Evolutionary conservation across 345 rosid genomes (phyloP), one percentile per base, ranked within the genome.

Genomic region (Eucalyptus microcorys): DNA sequence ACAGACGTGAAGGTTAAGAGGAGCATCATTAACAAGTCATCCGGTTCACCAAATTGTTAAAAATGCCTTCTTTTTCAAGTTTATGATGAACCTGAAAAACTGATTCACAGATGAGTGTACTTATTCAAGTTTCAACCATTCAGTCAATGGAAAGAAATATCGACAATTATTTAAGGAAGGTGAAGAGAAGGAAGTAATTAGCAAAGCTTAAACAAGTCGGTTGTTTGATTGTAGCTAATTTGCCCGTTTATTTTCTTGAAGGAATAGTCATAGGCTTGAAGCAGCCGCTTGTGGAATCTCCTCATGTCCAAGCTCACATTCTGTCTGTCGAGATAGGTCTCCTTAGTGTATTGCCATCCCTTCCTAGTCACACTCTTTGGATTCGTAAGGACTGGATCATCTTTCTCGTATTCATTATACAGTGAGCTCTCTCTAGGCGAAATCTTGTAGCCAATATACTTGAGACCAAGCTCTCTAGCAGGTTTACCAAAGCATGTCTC

Each of bases 331-430:
- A 96, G 94, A 92, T 96, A 96, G 42, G 94, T 94, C 87, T 91
- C 88, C 93, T 96, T 96, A 0, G 99, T 96, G 93, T 92, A 93
- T 86, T 96, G 93, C 98, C 99, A 96, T 84, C 98, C 98, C 91
- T 92, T 96, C 13, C 88, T 85, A 27, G 88, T 89, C 87, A 96
- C 93, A 57, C 96, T 94, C 14, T 90, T 76, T 1, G 98, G 99
- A 87, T 96, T 95, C 87, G 83, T 86, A 59, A 96, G 95, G 79
- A 96, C 88, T 26, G 98, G 95, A 90, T 96, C 96, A 86, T 91
- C 88, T 89, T 89, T 91, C 12, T 92, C 93, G 89, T 96, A 96
- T 49, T 92, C 89, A 6, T 89, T 95, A 57, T 92, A 94, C 89
- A 96, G 89, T 22, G 99, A 94, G 91, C 98, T 96, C 91, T 96